Evolutionary conservation across 257 asterid genomes (phyloP).

Genomic region (Lycium ferocissimum): DNA sequence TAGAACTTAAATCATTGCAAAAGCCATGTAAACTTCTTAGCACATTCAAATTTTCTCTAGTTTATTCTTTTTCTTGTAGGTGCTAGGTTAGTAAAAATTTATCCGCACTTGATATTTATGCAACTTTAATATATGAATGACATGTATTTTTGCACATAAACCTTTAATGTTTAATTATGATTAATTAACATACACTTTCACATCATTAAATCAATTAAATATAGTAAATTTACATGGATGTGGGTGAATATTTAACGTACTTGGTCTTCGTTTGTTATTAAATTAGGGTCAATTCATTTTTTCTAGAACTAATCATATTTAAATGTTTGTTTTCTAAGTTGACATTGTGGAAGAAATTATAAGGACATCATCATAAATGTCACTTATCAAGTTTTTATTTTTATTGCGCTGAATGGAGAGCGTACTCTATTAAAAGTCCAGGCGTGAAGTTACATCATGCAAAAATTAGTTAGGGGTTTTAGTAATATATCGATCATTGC

Average conservation of each 20-base stretch:
- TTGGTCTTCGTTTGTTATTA: background rate
- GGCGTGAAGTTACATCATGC: background rate
- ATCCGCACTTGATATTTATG: background rate
- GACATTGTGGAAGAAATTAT: background rate
- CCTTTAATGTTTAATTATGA: background rate
- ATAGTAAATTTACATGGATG: background rate
- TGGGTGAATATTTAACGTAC: background rate
- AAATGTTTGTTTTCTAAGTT: background rate
- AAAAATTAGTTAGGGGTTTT: conserved; percentile 11
- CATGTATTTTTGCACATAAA: background rate
- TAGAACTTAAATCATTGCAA: background rate
- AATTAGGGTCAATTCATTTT: background rate
- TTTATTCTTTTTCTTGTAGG: too few relatives aligned
- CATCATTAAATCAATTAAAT: background rate
- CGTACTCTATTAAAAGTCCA: conserved; percentile 5
- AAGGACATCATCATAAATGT: conserved; percentile 16
- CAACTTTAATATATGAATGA: background rate
- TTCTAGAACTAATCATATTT: background rate
- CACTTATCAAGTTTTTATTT: background rate
- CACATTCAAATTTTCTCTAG: background rate
- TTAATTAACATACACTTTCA: background rate
- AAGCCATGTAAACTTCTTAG: background rate
- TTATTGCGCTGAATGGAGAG: background rate
- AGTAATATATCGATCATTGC: background rate
- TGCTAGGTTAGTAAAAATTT: background rate